Evolutionary conservation across 306 rosid genomes (phyloP).

Genomic region (Gynostemma pentaphyllum): DNA sequence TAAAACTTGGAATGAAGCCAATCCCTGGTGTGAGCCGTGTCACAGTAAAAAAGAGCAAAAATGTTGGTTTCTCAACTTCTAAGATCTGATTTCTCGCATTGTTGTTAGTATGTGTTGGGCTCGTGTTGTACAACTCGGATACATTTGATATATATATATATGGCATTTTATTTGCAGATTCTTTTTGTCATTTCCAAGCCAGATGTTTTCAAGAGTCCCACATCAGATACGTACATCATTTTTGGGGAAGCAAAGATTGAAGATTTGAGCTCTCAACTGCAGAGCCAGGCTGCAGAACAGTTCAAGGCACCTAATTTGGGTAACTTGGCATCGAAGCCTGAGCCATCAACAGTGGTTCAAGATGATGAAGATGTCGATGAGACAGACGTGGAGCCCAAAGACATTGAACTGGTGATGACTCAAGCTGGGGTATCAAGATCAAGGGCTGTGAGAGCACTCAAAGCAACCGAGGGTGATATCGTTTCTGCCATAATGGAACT

Average conservation of each 20-base stretch:
- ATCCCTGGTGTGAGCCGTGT: slow-evolving; percentile 84
- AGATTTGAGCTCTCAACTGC: slow-evolving; percentile 83
- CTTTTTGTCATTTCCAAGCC: slow-evolving; percentile 82
- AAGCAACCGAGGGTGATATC: slow-evolving; percentile 63
- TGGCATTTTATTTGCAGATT: slow-evolving; percentile 26
- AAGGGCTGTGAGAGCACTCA: slow-evolving; percentile 71
- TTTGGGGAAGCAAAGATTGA: slow-evolving; percentile 91
- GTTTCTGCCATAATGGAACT: slow-evolving; percentile 93
- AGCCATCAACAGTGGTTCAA: slow-evolving; percentile 45
- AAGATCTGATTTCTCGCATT: background rate
- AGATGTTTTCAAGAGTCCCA: slow-evolving; percentile 87
- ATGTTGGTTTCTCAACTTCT: background rate
- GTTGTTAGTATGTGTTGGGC: background rate
- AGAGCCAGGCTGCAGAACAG: slow-evolving; percentile 90
- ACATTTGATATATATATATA: background rate
- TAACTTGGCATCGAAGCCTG: slow-evolving; percentile 51
- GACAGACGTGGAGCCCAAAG: slow-evolving; percentile 77
- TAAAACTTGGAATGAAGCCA: slow-evolving; percentile 88
- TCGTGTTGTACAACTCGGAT: background rate
- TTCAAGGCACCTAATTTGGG: slow-evolving; percentile 71
- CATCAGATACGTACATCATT: slow-evolving; percentile 73
- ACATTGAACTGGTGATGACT: slow-evolving; percentile 77
- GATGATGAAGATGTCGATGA: slow-evolving; percentile 86
- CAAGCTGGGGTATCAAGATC: slow-evolving; percentile 83
- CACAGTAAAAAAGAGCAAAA: slow-evolving; percentile 16